These are phyloP conservation scores for Clitopilus passeckerianus DNA, from an alignment of 768 basidiomycete genomes.

Conservation along the genomic window DNA sequence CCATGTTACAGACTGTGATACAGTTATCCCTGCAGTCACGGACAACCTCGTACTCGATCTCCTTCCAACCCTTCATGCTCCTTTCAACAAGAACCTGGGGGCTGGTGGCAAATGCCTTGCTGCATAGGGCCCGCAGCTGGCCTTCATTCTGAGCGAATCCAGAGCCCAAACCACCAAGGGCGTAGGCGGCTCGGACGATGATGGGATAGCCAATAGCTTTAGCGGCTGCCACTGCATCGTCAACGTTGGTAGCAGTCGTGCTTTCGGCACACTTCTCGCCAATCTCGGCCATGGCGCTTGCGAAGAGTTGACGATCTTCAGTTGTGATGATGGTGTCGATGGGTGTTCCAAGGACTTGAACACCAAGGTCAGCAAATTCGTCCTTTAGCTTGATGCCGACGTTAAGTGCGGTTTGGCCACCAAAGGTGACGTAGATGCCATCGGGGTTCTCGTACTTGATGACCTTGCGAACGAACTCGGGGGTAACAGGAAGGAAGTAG, in stretches of 20 bases:
- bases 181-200: conserved; percentile 95
- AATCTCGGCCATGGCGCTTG: conserved; percentile 90
- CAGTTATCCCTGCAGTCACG: conserved; percentile 97
- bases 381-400: conserved; percentile 98
- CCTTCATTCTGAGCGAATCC: conserved; percentile 94
- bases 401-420: conserved; percentile 94
- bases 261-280: conserved; percentile 95
- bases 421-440: conserved; percentile 98
- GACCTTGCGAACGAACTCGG: conserved; percentile 96
- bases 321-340: conserved; percentile 97
- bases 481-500: conserved; percentile 97
- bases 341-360: conserved; percentile 92
- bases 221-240: conserved; percentile 84
- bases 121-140: conserved; percentile 85
- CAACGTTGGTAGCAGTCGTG: conserved; percentile 76
- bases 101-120: conserved; percentile 95
- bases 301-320: conserved; percentile 94
- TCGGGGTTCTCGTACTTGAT: conserved; percentile 99
- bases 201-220: conserved; percentile 87
- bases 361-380: conserved; percentile 86
- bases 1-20: conserved; percentile 99
- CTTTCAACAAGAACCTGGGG: conserved; percentile 99
- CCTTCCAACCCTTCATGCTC: conserved; percentile 99
- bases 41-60: conserved; percentile 99
- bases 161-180: conserved; percentile 91